Base-by-base conservation (phyloP, 2,329 filamentous ascomycete species). In the Exophiala xenobiotica region DNA sequence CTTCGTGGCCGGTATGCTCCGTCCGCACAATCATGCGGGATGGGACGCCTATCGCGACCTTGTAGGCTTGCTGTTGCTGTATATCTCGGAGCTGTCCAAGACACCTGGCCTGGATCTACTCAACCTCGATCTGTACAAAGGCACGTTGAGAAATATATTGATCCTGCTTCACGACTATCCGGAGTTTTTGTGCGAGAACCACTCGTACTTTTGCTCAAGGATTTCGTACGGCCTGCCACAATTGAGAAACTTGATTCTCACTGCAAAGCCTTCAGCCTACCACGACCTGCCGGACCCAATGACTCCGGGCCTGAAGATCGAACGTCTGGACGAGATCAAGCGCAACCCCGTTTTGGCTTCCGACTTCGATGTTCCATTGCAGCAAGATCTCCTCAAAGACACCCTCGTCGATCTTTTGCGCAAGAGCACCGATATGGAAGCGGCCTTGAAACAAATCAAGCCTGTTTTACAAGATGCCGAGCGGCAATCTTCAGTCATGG, bases 131-230 rank as follows among this genome's bases (percentile, higher is more conserved):
- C 82, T 95, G 55, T 96, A 96, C 68, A 85, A 89, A 54, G 90
- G 86, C 6, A 82, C 88, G 1, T 74, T 95, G 41, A 90, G 95
- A 65, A 81, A 96, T 53, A 74, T 97, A 48, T 75, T 95, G 26
- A 80, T 95, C 46, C 75, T 99, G 46, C 88, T 96, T 61, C 93
- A 97, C 65, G 93, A 99, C 68, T 97, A 90, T 70, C 88, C 92
- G 0, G 90, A 96, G 50, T 99, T 96, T 69, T 74, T 99, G 35
- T 87, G 88, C 4, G 88, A 91, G 62, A 90, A 95, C 67, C 88
- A 95, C 65, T 83, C 88, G 60, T 82, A 83, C 60, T 81, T 99
- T 46, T 90, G 86, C 72, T 85, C 87, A 61, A 83, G 82, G 64
- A 86, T 97, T 51, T 88, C 91, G 1, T 81, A 84, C 44, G 87